A percentile compares a stretch with the other conserved stretches of the same genome.
These are phyloP conservation scores for Camelina hispida DNA, from an alignment of 345 rosid genomes.

Conservation along the genomic window DNA sequence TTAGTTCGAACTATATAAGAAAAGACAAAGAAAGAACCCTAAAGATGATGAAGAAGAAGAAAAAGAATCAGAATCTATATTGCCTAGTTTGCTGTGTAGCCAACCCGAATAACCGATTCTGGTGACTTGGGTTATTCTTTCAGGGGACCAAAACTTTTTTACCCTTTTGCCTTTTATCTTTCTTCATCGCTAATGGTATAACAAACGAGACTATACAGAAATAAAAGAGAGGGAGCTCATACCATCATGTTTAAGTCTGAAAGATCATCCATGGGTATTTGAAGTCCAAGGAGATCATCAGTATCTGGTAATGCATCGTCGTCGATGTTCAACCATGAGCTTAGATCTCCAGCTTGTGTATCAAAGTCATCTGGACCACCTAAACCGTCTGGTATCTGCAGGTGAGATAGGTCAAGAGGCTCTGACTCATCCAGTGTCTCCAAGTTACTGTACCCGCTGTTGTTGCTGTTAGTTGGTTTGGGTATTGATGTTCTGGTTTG, in stretches of 20 bases:
- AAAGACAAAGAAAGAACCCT: conserved; percentile 18
- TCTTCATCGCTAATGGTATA: conserved; percentile 70
- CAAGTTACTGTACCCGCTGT: conserved; percentile 58
- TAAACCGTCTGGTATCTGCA: conserved; percentile 73
- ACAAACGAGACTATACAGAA: conserved; percentile 81
- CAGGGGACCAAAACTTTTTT: conserved; percentile 49
- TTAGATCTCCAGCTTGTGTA: conserved; percentile 76
- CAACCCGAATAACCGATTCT: conserved; percentile 55
- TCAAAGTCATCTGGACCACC: conserved; percentile 59
- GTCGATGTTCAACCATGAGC: conserved; percentile 94
- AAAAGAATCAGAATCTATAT: conserved; percentile 73
- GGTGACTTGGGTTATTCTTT: conserved; percentile 68
- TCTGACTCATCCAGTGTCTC: conserved; percentile 70
- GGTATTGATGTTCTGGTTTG: conserved; percentile 59
- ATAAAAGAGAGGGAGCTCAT: conserved; percentile 49
- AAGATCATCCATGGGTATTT: conserved; percentile 99
- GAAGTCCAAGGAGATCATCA: conserved; percentile 88
- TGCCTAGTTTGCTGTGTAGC: conserved; percentile 56
- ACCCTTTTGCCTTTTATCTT: conserved; percentile 22
- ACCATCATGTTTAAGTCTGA: conserved; percentile 97
- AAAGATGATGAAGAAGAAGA: conserved; percentile 43
- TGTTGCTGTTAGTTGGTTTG: conserved; percentile 59
- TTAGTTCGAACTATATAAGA: conserved; percentile 35
- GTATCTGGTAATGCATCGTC: conserved; percentile 85
- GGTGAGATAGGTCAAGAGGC: conserved; percentile 69